These are phyloP conservation scores for Dendrocalamus latiflorus DNA, from an alignment of 202 grass and related monocot genomes.

Conservation along the genomic window DNA sequence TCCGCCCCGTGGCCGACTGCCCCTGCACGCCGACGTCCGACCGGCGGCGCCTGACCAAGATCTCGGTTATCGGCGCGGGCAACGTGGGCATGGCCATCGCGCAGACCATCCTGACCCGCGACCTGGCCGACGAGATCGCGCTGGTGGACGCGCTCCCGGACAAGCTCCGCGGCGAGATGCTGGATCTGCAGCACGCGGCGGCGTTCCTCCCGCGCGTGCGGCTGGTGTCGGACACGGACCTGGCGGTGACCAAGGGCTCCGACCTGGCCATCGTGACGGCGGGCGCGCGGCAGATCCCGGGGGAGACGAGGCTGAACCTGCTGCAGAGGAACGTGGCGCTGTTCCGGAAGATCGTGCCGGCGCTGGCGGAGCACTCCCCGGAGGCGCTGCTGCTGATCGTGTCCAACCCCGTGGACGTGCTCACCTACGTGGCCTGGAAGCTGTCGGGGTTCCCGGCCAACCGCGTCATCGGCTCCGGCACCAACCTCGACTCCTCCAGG, in stretches of 20 bases:
- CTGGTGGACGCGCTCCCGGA: conserved; percentile 62
- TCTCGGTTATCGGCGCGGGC: conserved; percentile 62
- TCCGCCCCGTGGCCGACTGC: conserved; percentile 32
- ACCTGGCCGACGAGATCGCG: conserved; percentile 74
- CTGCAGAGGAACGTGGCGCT: conserved; percentile 69
- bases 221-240: conserved; percentile 52
- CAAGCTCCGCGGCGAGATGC: conserved; percentile 81
- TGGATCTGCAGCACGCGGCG: conserved; percentile 85
- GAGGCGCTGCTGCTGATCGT: conserved; percentile 66
- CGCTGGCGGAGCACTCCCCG: conserved; percentile 53
- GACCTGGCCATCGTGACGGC: conserved; percentile 76
- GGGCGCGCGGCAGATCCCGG: conserved; percentile 67
- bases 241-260: conserved; percentile 38
- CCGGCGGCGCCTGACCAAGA: conserved; percentile 40
- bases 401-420: conserved; percentile 78
- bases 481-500: conserved; percentile 80
- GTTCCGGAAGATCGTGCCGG: conserved; percentile 64
- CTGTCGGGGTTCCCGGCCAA: conserved; percentile 63
- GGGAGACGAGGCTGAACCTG: conserved; percentile 60
- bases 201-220: conserved; percentile 74
- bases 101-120: conserved; percentile 76
- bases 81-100: conserved; percentile 95
- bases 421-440: conserved; percentile 82
- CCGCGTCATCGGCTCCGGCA: conserved; percentile 76
- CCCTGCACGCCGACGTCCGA: background rate